Percentiles rank a stretch among this genome's conserved stretches.
Evolutionary conservation across 75 land plant genomes (phyloP).

Genomic region (Pinus taeda): DNA sequence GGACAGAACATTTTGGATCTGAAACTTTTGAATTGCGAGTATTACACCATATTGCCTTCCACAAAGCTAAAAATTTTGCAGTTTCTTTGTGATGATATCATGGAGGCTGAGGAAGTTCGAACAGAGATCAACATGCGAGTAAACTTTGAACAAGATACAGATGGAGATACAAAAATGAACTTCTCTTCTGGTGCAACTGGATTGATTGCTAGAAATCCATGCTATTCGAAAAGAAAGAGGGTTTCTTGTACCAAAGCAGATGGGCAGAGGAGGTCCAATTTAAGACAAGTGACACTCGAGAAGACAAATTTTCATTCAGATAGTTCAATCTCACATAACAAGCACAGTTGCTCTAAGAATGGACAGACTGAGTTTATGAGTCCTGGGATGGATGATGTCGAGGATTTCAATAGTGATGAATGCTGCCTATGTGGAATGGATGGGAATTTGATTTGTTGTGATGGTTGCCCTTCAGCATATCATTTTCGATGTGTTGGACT

Average conservation of each 20-base stretch:
- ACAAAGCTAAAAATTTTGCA: conserved; percentile 62
- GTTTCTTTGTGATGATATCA: conserved; percentile 78
- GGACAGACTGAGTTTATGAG: not conserved
- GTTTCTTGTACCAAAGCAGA: conserved; percentile 3
- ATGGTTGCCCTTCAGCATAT: conserved; percentile 94
- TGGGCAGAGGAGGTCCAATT: not conserved
- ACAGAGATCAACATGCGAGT: conserved; percentile 63
- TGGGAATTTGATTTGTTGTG: conserved; percentile 90
- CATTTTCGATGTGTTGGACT: conserved; percentile 88
- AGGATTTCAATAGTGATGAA: conserved; percentile 82
- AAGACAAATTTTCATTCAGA: conserved; percentile 1
- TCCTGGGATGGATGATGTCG: conserved; percentile 12
- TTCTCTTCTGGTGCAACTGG: conserved; percentile 4
- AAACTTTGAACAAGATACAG: conserved; percentile 28
- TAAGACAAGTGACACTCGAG: not conserved
- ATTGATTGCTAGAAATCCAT: not conserved
- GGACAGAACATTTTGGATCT: conserved; percentile 30
- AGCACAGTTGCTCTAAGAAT: not conserved
- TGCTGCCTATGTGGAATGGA: conserved; percentile 92
- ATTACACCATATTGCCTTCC: conserved; percentile 38
- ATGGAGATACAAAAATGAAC: conserved; percentile 12
- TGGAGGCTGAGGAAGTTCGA: conserved; percentile 70
- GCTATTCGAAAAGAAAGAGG: conserved; percentile 6
- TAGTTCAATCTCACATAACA: not conserved
- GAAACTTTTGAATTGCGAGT: conserved; percentile 38